A percentile compares a stretch with the other conserved stretches of the same genome.
phyloP scores from a whole-genome alignment of 371 early-diverging fungal genomes.

The Chytridiales sp. region DNA sequence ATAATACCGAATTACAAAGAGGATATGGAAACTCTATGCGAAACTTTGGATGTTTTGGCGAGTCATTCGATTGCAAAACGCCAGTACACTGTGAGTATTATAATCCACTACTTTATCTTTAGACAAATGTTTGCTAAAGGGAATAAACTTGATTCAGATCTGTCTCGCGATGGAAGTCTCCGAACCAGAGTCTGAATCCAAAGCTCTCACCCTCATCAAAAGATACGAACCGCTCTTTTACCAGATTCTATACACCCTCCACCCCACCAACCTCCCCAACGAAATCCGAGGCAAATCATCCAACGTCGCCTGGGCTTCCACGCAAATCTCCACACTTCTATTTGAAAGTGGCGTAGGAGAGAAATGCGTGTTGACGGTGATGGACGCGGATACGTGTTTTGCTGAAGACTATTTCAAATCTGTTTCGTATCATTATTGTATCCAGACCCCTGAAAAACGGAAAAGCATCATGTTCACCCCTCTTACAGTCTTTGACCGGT shows the following conservation, averaged over 20 bases:
- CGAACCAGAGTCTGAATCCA: slow-evolving; percentile 57
- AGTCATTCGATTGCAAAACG: slow-evolving; percentile 22
- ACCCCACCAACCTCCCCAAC: slow-evolving; percentile 64
- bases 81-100: slow-evolving; percentile 31
- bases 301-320: slow-evolving; percentile 70
- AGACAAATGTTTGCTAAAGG: too few species aligned
- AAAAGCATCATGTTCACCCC: slow-evolving; percentile 62
- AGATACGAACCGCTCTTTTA: slow-evolving; percentile 59
- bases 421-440: slow-evolving; percentile 41
- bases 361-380: slow-evolving; percentile 57
- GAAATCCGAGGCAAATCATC: slow-evolving; percentile 76
- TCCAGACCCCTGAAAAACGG: slow-evolving; percentile 34
- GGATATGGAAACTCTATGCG: slow-evolving; percentile 30
- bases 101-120: background rate
- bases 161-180: slow-evolving; percentile 83
- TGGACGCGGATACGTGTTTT: slow-evolving; percentile 70
- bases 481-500: slow-evolving; percentile 73
- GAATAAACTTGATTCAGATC: slow-evolving; percentile 44
- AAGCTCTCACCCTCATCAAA: slow-evolving; percentile 56
- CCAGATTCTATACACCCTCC: slow-evolving; percentile 67
- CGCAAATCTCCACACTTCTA: slow-evolving; percentile 43
- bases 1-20: slow-evolving; percentile 67
- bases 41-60: slow-evolving; percentile 36
- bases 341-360: slow-evolving; percentile 10
- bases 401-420: slow-evolving; percentile 59